Conservation (phyloP, 108 stramenopile genomes). For the Cylindrotheca closterium region DNA sequence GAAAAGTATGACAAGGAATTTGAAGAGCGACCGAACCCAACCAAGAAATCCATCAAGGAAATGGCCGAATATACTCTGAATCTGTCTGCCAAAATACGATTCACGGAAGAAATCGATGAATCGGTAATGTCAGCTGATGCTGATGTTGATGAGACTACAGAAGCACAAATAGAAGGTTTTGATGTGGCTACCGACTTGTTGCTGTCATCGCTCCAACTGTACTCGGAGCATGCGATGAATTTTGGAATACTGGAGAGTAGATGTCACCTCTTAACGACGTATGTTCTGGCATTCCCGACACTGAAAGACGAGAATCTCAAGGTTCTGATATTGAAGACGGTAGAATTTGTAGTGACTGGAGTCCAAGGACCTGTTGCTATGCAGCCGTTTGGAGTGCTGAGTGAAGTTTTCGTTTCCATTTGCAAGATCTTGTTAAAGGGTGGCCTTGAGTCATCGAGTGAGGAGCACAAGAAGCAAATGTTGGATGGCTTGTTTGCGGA, state of each 20-base stretch:
- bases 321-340: conserved; percentile 86
- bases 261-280: conserved; percentile 78
- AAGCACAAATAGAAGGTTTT: conserved; percentile 18
- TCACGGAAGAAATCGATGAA: conserved; percentile 5
- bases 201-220: conserved; percentile 82
- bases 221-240: conserved; percentile 89
- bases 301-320: conserved; percentile 84
- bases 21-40: conserved; percentile 45
- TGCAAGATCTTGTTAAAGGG: conserved; percentile 67
- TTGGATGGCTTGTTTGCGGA: conserved; percentile 53
- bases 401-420: conserved; percentile 78
- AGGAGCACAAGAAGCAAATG: conserved; percentile 19
- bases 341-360: conserved; percentile 91
- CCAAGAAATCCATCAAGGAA: conserved; percentile 18
- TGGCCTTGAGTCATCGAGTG: conserved; percentile 19
- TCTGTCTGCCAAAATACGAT: conserved; percentile 43
- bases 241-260: conserved; percentile 84
- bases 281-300: conserved; percentile 81
- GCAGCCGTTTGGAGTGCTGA: conserved; percentile 71
- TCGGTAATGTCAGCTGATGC: not conserved
- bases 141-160: not conserved
- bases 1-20: conserved; percentile 50
- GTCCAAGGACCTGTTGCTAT: conserved; percentile 65
- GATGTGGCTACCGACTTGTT: conserved; percentile 64
- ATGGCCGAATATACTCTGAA: conserved; percentile 57